Percentiles rank a stretch among this genome's conserved stretches.
phyloP scores from a whole-genome alignment of 78 protist species.

The Emiliania huxleyi region DNA sequence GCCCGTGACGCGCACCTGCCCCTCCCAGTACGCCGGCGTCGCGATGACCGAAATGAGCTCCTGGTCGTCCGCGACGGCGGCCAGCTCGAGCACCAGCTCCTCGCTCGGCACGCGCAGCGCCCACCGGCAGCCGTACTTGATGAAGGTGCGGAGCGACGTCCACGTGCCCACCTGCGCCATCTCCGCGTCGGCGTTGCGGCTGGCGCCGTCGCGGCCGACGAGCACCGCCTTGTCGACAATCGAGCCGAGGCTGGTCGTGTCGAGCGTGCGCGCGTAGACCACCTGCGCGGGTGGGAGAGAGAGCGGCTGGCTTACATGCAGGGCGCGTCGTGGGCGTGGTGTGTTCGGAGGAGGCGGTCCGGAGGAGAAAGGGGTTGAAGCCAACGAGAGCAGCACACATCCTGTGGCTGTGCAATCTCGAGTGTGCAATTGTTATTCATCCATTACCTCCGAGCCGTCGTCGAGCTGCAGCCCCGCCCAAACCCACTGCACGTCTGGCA shows the following conservation, averaged over 20 bases:
- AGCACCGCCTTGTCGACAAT: neutral
- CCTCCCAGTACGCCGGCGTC: neutral
- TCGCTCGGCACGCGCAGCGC: neutral
- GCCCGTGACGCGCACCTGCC: neutral
- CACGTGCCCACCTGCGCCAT: neutral
- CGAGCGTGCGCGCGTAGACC: neutral
- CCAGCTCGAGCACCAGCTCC: neutral
- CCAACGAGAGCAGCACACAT: too few species aligned
- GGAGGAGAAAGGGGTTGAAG: too few species aligned
- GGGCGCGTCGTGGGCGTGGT: too few species aligned
- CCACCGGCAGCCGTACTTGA: neutral
- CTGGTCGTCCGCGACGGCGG: neutral
- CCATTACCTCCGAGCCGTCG: neutral
- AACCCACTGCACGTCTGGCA: neutral
- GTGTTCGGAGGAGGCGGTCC: too few species aligned
- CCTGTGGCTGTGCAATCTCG: too few species aligned
- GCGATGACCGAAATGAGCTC: neutral
- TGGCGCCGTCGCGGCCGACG: neutral
- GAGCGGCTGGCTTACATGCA: too few species aligned
- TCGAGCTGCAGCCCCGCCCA: neutral
- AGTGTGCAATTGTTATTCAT: too few species aligned
- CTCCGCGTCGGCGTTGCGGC: neutral
- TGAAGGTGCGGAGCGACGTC: neutral
- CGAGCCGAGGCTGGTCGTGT: neutral
- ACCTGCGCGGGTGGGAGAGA: too few species aligned